Percentiles rank a stretch among this genome's conserved stretches.
Evolutionary conservation across 176 grass and related monocot genomes (phyloP).

Genomic region (Musa schizocarpa): DNA sequence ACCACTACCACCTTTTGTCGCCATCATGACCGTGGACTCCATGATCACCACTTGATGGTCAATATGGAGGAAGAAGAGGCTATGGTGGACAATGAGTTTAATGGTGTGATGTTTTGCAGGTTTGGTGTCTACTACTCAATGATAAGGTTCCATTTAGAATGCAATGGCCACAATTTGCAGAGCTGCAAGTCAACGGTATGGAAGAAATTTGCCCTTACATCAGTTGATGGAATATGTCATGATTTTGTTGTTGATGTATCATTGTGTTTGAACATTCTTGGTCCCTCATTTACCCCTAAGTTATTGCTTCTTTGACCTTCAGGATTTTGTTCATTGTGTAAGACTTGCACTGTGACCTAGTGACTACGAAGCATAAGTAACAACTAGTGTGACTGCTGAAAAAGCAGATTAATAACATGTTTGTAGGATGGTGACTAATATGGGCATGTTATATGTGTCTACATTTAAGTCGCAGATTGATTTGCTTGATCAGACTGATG

Average conservation of each 20-base stretch:
- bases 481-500: not conserved
- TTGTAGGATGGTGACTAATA: not conserved
- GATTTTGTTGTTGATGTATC: not conserved
- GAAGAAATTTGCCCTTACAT: slow-evolving; percentile 5
- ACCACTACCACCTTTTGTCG: not conserved
- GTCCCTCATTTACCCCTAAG: too few species aligned
- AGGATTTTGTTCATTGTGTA: too few species aligned
- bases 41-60: not conserved
- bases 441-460: not conserved
- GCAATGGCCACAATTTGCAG: slow-evolving; percentile 63
- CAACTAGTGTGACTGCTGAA: too few species aligned
- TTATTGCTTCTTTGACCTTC: too few species aligned
- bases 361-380: too few species aligned
- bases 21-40: not conserved
- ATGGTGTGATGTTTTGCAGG: slow-evolving; percentile 28
- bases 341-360: too few species aligned
- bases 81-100: not conserved
- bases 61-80: not conserved
- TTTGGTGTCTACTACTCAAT: slow-evolving; percentile 82
- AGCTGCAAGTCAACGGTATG: slow-evolving; percentile 77
- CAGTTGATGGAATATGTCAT: not conserved
- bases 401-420: too few species aligned
- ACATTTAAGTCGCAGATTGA: not conserved
- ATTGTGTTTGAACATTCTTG: not conserved
- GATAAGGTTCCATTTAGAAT: slow-evolving; percentile 89